These are phyloP conservation scores for Aspergillus campestris DNA, from an alignment of 495 filamentous ascomycete species.

Conservation along the genomic window DNA sequence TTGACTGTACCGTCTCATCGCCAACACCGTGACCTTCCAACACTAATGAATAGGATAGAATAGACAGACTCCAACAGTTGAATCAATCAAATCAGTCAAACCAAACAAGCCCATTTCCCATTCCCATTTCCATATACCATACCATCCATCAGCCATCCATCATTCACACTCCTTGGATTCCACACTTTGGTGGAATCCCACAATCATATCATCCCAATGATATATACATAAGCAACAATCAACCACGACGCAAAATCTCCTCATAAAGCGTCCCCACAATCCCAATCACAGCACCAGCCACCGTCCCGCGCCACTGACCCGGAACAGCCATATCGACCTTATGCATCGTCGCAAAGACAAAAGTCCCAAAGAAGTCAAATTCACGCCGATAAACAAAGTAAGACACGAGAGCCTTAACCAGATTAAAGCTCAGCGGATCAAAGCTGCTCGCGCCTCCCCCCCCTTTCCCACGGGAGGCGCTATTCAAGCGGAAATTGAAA, in stretches of 20 bases:
- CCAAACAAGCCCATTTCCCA: too few species aligned
- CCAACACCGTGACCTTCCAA: background rate
- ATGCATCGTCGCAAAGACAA: constrained; percentile 47
- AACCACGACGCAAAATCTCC: constrained; percentile 61
- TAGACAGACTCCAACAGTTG: too few species aligned
- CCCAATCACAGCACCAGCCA: constrained; percentile 65
- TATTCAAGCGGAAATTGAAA: constrained; percentile 63
- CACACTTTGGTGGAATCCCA: background rate
- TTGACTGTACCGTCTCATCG: constrained; percentile 2
- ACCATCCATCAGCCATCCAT: too few species aligned
- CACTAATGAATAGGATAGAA: too few species aligned
- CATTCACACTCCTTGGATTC: background rate
- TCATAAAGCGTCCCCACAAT: constrained; percentile 70
- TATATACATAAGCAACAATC: constrained; percentile 7
- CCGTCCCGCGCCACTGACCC: constrained; percentile 59
- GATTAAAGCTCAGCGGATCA: constrained; percentile 83
- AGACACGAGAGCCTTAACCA: constrained; percentile 70
- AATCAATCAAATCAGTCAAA: too few species aligned
- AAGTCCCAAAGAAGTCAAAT: constrained; percentile 56
- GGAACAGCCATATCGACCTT: constrained; percentile 59
- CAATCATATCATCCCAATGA: constrained; percentile 5
- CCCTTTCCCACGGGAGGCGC: constrained; percentile 15
- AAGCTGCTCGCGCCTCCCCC: constrained; percentile 44
- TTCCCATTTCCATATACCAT: background rate
- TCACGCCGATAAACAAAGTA: constrained; percentile 69